Evolutionary conservation across 2,329 filamentous ascomycete genomes (phyloP).

Genomic region (Fusarium sp.): DNA sequence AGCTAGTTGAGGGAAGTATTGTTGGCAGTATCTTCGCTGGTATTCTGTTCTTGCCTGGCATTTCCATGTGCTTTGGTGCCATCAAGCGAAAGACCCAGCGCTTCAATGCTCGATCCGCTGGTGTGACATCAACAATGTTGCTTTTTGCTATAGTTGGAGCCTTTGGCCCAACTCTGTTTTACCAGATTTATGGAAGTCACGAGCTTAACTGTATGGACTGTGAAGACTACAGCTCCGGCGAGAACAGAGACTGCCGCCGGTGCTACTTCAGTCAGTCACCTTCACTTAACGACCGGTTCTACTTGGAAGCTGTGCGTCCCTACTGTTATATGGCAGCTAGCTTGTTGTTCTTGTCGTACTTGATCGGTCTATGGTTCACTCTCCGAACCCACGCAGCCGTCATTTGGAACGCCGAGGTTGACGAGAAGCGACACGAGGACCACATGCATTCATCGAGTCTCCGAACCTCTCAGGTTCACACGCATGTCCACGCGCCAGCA

Average conservation of each 20-base stretch:
- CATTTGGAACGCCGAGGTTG: slow-evolving; percentile 90
- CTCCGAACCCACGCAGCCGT: slow-evolving; percentile 94
- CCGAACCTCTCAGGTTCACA: slow-evolving; percentile 53
- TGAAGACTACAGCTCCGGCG: slow-evolving; percentile 59
- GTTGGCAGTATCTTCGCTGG: slow-evolving; percentile 98
- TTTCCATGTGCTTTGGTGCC: slow-evolving; percentile 99
- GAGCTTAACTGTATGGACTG: slow-evolving; percentile 87
- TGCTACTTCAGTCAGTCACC: slow-evolving; percentile 95
- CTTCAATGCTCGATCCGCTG: slow-evolving; percentile 96
- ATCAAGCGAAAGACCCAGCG: slow-evolving; percentile 98
- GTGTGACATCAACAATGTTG: slow-evolving; percentile 97
- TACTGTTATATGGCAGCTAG: slow-evolving; percentile 92
- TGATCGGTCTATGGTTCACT: slow-evolving; percentile 95
- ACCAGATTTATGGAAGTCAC: slow-evolving; percentile 98
- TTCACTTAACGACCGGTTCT: slow-evolving; percentile 88
- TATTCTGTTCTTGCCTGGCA: slow-evolving; percentile 90
- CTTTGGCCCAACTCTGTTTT: slow-evolving; percentile 96
- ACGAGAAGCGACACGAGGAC: slow-evolving; percentile 79
- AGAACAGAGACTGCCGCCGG: slow-evolving; percentile 82
- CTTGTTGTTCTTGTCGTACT: slow-evolving; percentile 90
- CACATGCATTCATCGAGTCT: slow-evolving; percentile 53
- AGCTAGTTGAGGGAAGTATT: slow-evolving; percentile 95
- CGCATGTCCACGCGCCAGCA: slow-evolving; percentile 54
- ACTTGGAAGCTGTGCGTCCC: slow-evolving; percentile 88
- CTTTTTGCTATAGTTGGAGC: slow-evolving; percentile 95